phyloP scores from a whole-genome alignment of 2,329 filamentous ascomycete genomes.

The Knufia petricola region DNA sequence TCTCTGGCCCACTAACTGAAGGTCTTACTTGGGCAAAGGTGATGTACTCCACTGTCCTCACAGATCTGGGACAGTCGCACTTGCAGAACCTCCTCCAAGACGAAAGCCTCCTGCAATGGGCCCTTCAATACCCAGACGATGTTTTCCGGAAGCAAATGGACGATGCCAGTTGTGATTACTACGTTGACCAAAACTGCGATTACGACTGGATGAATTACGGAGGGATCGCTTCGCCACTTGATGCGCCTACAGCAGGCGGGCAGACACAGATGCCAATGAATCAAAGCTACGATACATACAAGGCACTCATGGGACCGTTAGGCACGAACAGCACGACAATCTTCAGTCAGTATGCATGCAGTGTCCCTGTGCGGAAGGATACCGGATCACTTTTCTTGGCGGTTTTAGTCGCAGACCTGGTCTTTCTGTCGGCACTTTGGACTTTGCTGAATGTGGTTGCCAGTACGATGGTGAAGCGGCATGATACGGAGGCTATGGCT shows the following conservation, averaged over 20 bases:
- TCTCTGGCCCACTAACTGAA: not conserved
- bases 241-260: not conserved
- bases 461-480: not conserved
- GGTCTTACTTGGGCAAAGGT: not conserved
- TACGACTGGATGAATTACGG: not conserved
- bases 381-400: not conserved
- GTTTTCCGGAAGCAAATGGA: not conserved
- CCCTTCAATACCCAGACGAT: not conserved
- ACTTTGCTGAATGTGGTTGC: not conserved
- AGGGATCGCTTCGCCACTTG: not conserved
- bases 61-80: not conserved
- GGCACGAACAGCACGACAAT: not conserved
- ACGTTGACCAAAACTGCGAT: not conserved
- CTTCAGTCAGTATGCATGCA: not conserved
- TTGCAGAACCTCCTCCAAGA: not conserved
- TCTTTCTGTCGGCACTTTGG: not conserved
- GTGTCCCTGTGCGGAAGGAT: not conserved
- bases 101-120: not conserved
- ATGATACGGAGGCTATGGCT: not conserved
- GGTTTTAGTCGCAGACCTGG: not conserved
- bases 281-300: not conserved
- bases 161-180: not conserved
- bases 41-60: not conserved
- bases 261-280: not conserved
- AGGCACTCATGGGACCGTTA: not conserved